Evolutionary conservation across 371 early-diverging fungal species (phyloP).

Genomic region (Batkoa obscura): DNA sequence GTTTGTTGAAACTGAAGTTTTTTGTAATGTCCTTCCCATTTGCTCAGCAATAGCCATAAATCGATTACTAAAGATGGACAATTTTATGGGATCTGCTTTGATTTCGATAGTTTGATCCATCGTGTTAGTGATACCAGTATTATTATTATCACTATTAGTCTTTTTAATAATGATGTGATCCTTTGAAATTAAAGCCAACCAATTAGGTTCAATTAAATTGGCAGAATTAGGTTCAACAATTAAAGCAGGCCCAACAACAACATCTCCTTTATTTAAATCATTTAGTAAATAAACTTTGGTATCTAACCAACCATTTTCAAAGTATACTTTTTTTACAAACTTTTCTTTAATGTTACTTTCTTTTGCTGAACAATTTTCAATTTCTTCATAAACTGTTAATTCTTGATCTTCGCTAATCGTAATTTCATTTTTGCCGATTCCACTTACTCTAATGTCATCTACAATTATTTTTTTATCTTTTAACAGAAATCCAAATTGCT

Average conservation of each 20-base stretch:
- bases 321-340: constrained; percentile 36
- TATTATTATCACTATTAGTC: neutral
- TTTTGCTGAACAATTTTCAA: neutral
- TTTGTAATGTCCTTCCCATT: constrained; percentile 88
- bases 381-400: constrained; percentile 7
- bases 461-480: constrained; percentile 62
- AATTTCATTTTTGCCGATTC: constrained; percentile 38
- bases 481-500: constrained; percentile 84
- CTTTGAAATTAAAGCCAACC: constrained; percentile 50
- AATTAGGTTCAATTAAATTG: constrained; percentile 66
- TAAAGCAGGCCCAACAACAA: constrained; percentile 67
- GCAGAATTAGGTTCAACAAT: constrained; percentile 78
- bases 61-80: constrained; percentile 83
- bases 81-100: constrained; percentile 50
- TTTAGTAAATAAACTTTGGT: constrained; percentile 58
- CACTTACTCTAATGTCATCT: constrained; percentile 84
- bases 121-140: no score
- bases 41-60: constrained; percentile 97
- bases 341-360: neutral
- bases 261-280: constrained; percentile 35
- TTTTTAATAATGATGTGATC: constrained; percentile 51
- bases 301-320: constrained; percentile 39
- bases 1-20: constrained; percentile 87
- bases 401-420: neutral
- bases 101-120: neutral